phyloP scores from a whole-genome alignment of 1,284 basidiomycete genomes.

The Trichosporon asahii region DNA sequence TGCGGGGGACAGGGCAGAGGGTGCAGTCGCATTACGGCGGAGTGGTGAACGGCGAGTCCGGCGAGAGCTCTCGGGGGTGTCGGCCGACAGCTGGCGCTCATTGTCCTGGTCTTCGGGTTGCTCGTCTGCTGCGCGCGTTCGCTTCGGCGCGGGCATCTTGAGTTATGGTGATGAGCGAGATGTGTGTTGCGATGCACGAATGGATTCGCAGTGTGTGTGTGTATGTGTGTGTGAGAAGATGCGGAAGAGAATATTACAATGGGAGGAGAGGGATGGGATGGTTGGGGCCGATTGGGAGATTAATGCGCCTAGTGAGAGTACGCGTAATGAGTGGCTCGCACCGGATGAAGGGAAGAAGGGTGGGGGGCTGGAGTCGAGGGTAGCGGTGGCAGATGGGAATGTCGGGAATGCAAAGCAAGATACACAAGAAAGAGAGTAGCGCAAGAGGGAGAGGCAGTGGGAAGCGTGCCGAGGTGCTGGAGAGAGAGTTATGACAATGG shows the following conservation, averaged over 20 bases:
- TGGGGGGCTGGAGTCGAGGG: neutral
- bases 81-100: constrained; percentile 10
- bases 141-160: constrained; percentile 26
- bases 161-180: neutral
- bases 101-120: constrained; percentile 13
- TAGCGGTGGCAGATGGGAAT: neutral
- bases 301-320: neutral
- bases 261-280: neutral
- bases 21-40: constrained; percentile 7
- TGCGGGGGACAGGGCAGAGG: neutral
- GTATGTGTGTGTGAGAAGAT: neutral
- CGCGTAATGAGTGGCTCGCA: constrained; percentile 3
- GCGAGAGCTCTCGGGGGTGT: neutral
- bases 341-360: neutral
- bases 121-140: constrained; percentile 25
- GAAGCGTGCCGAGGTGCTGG: neutral
- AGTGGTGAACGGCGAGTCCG: constrained; percentile 7
- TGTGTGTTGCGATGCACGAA: neutral
- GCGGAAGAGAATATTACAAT: neutral
- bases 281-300: neutral
- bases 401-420: neutral
- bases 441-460: neutral
- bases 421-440: neutral
- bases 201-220: too few relatives aligned
- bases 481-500: neutral